Evolutionary conservation across 129 eudicot genomes (phyloP).

Genomic region (Flaveria robusta): DNA sequence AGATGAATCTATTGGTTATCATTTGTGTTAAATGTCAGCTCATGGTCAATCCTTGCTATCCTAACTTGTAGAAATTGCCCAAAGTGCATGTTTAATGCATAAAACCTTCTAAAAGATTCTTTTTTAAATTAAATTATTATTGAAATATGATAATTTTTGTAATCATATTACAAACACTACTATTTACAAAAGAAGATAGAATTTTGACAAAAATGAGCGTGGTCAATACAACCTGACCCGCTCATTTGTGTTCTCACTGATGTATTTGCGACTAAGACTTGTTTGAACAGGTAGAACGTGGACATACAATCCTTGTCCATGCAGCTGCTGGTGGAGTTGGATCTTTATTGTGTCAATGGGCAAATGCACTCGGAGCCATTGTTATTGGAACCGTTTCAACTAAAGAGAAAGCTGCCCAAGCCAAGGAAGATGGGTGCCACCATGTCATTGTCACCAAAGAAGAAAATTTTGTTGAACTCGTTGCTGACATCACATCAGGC

Average conservation of each 20-base stretch:
- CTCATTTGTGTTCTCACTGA: neutral
- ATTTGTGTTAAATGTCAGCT: neutral
- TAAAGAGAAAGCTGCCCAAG: conserved; percentile 69
- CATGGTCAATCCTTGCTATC: neutral
- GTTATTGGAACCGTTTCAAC: conserved; percentile 88
- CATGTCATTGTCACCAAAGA: conserved; percentile 65
- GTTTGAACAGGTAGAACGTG: conserved; percentile 58
- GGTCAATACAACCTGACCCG: neutral
- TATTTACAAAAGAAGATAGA: neutral
- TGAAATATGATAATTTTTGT: neutral
- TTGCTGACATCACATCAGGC: conserved; percentile 66
- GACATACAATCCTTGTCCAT: conserved; percentile 76
- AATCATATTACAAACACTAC: neutral
- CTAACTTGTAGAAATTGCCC: neutral
- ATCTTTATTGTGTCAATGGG: conserved; percentile 81
- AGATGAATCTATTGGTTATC: neutral
- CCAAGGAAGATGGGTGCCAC: conserved; percentile 81
- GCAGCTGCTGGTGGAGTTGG: conserved; percentile 94
- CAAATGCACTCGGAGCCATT: conserved; percentile 70
- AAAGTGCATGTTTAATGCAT: neutral
- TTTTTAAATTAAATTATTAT: neutral
- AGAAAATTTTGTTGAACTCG: conserved; percentile 67
- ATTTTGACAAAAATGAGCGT: neutral
- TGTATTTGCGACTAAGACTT: neutral
- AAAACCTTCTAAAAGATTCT: neutral